Percentiles rank a stretch among this genome's conserved stretches.
Conservation (phyloP, 1,284 basidiomycete species). For the Pseudozyma hubeiensis region DNA sequence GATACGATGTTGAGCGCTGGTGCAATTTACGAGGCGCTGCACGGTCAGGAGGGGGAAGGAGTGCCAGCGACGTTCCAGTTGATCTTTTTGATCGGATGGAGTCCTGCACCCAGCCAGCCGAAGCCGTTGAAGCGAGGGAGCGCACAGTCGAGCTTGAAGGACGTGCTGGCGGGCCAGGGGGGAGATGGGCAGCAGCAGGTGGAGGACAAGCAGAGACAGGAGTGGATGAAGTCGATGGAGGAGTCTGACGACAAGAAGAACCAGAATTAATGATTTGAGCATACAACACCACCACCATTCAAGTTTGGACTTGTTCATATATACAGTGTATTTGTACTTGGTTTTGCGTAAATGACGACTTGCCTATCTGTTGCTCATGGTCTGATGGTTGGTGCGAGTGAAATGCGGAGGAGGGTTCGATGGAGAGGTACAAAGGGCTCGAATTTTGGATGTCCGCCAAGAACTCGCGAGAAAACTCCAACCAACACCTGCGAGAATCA, state of each 20-base stretch:
- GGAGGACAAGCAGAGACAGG: constrained; percentile 20
- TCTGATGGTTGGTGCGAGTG: no score
- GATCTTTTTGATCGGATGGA: constrained; percentile 99
- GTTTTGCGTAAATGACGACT: no score
- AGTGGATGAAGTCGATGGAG: constrained; percentile 41
- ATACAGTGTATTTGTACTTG: constrained; percentile 10
- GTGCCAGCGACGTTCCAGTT: constrained; percentile 96
- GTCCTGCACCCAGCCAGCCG: constrained; percentile 84
- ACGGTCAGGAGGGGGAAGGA: constrained; percentile 73
- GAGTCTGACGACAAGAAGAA: constrained; percentile 11
- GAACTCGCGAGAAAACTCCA: no score
- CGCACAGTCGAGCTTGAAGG: constrained; percentile 82
- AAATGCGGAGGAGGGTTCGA: no score
- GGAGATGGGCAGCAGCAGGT: constrained; percentile 30
- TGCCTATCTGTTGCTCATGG: no score
- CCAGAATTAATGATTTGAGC: constrained; percentile 5
- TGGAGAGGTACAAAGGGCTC: no score
- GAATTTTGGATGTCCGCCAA: no score
- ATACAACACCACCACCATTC: constrained; percentile 7
- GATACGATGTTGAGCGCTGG: constrained; percentile 91
- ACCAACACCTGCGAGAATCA: no score
- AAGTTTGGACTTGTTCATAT: background rate
- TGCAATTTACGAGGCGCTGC: constrained; percentile 88
- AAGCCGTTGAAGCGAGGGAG: constrained; percentile 87
- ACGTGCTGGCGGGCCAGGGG: constrained; percentile 68